Base-by-base conservation (phyloP, 2,329 filamentous ascomycete species). In the Chaetomium sp. region DNA sequence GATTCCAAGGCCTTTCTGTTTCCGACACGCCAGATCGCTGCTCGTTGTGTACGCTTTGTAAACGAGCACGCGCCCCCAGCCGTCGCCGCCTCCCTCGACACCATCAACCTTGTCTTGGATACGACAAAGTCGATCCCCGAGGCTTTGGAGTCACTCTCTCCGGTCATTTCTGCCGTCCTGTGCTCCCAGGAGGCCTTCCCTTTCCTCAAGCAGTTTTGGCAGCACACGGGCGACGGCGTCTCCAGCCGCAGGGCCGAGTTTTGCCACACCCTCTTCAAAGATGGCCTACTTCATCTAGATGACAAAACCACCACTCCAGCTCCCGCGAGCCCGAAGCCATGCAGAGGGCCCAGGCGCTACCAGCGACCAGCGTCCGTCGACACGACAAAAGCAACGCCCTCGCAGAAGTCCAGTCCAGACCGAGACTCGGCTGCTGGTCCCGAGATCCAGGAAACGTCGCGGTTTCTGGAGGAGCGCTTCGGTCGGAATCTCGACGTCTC, bases 141-240 rank as follows among this genome's bases (percentile, higher is more conserved):
- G 5, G 78, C 82, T 38, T 80, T 88, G n/a, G 78, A 76, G 54
- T 80, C 82, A 45, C 76, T 90, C 31, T 78, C 80, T 2, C 88
- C 89, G 0, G 81, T 83, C 10, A 79, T 93, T 25, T 90, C 85
- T 1, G 88, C 87, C 27, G 87, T 97, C 3, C 74, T 98, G 50
- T 92, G 90, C 71, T 86, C 88, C 0, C 80, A 84, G 54, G 85
- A 87, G 13, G 78, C 87, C 21, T 93, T 89, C 71, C 78, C 86
- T 4, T 77, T 90, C 65, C 91, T 92, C n/a, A 98, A 97, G 76
- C 86, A 93, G 72, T 97, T 96, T 73, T 99, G 95, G 95, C 95
- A 98, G 76, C 95, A 99, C 76, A 90, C 91, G 0, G 95, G 95
- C 23, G 93, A 97, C 67, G 95, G 95, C 19, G 83, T 97, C 16